A percentile compares a stretch with the other conserved stretches of the same genome.
These are phyloP conservation scores for Pascua guehoae DNA, from an alignment of 1,284 basidiomycete species.

Conservation along the genomic window DNA sequence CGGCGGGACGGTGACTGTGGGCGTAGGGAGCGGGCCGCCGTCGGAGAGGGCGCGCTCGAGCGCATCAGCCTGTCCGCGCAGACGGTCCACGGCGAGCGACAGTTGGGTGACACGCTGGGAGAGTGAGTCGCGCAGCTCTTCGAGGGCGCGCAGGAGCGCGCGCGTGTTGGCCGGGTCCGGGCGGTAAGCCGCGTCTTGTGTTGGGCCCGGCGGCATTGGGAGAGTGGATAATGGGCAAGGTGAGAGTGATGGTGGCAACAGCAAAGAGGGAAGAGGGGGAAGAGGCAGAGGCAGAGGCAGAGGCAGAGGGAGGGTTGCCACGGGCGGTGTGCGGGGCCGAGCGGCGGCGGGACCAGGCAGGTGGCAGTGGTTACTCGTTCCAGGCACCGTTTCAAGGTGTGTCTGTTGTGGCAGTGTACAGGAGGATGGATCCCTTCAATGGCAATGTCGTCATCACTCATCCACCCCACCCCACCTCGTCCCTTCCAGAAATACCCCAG, in stretches of 20 bases:
- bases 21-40: conserved; percentile 3
- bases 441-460: neutral
- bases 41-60: conserved; percentile 22
- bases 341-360: neutral
- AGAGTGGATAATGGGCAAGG: neutral
- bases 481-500: neutral
- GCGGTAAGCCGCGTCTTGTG: neutral
- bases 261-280: too few species aligned
- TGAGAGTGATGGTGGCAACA: too few species aligned
- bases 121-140: conserved; percentile 31
- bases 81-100: conserved; percentile 26
- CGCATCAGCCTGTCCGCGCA: conserved; percentile 29
- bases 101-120: conserved; percentile 28
- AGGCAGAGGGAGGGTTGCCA: neutral
- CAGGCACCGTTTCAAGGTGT: too few species aligned
- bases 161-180: conserved; percentile 19
- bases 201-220: neutral
- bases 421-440: too few species aligned
- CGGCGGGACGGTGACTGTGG: too few species aligned
- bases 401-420: too few species aligned
- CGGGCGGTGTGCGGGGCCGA: neutral
- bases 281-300: too few species aligned
- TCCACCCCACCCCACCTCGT: too few species aligned
- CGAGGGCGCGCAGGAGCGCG: conserved; percentile 24
- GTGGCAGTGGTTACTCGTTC: neutral